Evolutionary conservation across 2,329 filamentous ascomycete genomes (phyloP).

Genomic region (Talaromyces sp.): DNA sequence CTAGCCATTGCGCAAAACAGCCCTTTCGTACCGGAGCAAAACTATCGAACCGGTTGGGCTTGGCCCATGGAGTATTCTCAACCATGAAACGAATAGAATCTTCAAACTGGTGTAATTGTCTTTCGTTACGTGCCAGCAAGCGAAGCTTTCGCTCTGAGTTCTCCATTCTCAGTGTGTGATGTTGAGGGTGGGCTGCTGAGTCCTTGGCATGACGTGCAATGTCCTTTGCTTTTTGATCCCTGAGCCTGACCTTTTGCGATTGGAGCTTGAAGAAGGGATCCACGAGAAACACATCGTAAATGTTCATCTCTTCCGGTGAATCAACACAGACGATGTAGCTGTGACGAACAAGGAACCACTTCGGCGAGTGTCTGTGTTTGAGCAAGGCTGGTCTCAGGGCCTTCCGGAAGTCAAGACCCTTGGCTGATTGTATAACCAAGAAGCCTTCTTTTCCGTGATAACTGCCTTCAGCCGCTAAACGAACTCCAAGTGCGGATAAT

Average conservation of each 20-base stretch:
- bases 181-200: slow-evolving; percentile 60
- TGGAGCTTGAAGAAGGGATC: slow-evolving; percentile 82
- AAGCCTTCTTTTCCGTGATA: slow-evolving; percentile 98
- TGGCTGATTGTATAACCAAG: slow-evolving; percentile 84
- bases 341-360: slow-evolving; percentile 97
- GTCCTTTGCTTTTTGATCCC: slow-evolving; percentile 52
- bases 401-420: slow-evolving; percentile 80
- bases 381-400: slow-evolving; percentile 75
- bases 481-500: slow-evolving; percentile 86
- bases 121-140: slow-evolving; percentile 84
- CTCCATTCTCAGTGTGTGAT: slow-evolving; percentile 81
- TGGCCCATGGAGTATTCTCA: slow-evolving; percentile 75
- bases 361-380: slow-evolving; percentile 78
- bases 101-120: slow-evolving; percentile 85
- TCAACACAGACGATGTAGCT: slow-evolving; percentile 99
- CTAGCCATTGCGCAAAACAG: slow-evolving; percentile 92
- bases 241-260: slow-evolving; percentile 60
- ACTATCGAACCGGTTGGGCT: slow-evolving; percentile 82
- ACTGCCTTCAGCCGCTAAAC: slow-evolving; percentile 89
- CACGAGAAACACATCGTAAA: slow-evolving; percentile 97
- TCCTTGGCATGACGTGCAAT: slow-evolving; percentile 64
- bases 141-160: slow-evolving; percentile 93
- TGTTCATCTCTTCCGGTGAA: slow-evolving; percentile 96
- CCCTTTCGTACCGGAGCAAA: slow-evolving; percentile 85
- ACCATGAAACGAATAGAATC: slow-evolving; percentile 88